Percentiles rank a stretch among this genome's conserved stretches.
phyloP scores from a whole-genome alignment of 306 rosid genomes.

The Delonix regia region DNA sequence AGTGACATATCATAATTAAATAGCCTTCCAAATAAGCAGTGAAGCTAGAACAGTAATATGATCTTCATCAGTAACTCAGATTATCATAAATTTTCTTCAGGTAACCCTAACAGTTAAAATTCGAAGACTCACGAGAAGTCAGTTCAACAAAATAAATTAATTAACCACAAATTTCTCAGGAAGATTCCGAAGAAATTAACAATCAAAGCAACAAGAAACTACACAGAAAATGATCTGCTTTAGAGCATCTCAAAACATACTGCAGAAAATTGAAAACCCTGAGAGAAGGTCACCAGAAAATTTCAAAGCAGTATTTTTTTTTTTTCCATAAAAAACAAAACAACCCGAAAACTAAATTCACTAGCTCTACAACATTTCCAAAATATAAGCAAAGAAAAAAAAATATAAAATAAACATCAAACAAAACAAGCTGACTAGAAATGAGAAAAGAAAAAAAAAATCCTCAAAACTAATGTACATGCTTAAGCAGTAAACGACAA shows the following conservation, averaged over 20 bases:
- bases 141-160: not conserved
- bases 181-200: not conserved
- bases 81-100: not conserved
- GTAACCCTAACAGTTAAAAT: not conserved
- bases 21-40: not conserved
- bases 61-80: not conserved
- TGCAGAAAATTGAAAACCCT: not conserved
- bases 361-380: not conserved
- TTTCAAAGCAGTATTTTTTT: not conserved
- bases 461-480: too few species aligned
- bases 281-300: not conserved
- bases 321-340: not conserved
- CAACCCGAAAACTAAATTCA: not conserved
- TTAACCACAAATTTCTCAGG: not conserved
- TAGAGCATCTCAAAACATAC: not conserved
- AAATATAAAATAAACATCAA: too few species aligned
- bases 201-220: not conserved
- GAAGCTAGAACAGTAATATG: not conserved
- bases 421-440: not conserved
- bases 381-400: not conserved
- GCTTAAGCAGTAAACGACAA: not conserved
- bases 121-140: not conserved
- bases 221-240: not conserved
- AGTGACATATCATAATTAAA: slow-evolving; percentile 17
- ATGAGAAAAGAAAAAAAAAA: not conserved